Evolutionary conservation across 1,284 basidiomycete species (phyloP), one percentile per base, ranked within the genome.

Genomic region (Ustanciosporium gigantosporum): DNA sequence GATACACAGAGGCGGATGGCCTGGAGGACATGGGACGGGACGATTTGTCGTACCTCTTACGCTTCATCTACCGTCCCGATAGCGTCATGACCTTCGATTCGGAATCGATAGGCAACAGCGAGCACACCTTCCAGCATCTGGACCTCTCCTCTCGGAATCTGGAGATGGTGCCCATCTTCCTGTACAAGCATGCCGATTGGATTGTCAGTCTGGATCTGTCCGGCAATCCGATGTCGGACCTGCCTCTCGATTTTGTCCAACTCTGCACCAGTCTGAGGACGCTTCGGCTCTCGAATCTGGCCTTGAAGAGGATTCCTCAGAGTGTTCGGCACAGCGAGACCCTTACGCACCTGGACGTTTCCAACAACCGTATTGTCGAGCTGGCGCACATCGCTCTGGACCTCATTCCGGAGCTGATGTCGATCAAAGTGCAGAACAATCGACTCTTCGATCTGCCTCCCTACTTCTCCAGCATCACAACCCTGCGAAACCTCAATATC

Each of bases 221-320:
- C 3, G 86, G 89, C 50, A 99, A 98, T 75, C 92, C 94, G 1
- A 91, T 95, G 84, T 85, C 93, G 44, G 94, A 98, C 77, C 87
- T 98, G 27, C 95, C 95, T 0, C 85, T 91, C 39, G 95, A 98
- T 80, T 98, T 99, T 77, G 88, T 96, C 41, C 90, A 97, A 79
- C 86, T 88, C 9, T 96, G 92, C 74, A 86, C 84, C 3, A 85
- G 82, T 5, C 83, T 99, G 23, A 87, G 87, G 41, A 91, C 94
- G 70, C 84, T 99, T 40, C 86, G 88, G 8, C 82, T 98, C 45
- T 88, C 88, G n/a, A 86, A 91, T 67, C 92, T 96, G 87, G 89
- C 90, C 13, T 87, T 96, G 82, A 97, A 96, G 80, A 87, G 88
- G 53, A 88, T 98, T 0, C 94, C 94, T 0, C 86, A 87, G 48